Base-by-base conservation (phyloP, 2,329 filamentous ascomycete species). In the Dactylellina sp. region DNA sequence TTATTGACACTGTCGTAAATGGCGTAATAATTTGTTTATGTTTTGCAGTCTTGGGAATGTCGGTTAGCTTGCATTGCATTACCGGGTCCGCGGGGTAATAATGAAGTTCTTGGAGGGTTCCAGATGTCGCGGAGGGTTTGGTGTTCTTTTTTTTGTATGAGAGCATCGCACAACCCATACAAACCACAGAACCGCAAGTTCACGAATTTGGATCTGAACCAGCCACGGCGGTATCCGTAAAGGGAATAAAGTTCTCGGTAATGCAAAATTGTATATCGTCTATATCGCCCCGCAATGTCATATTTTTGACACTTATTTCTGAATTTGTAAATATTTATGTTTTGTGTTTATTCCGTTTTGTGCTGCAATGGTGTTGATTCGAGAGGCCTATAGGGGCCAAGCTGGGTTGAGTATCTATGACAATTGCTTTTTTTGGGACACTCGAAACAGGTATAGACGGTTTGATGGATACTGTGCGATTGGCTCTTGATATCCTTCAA, bases 41-140 rank as follows among this genome's bases (percentile, higher is more conserved):
- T 46, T 46, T 46, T 46, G 42, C 42, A 22, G 42, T 46, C 42
- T 46, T 22, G 42, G n/a, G 16, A 7, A 46, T 18, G 18, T 46
- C 42, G 18, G 42, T 46, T 32, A 32, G 28, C 28, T 32, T 32
- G 9, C 28, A 32, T 32, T 32, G 28, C 28, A 32, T 32, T 32
- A 32, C 28, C 28, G 42, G 42, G 42, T 46, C 42, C 42, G 39
- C 42, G n/a, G n/a, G 42, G 42, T 46, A 22, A 50, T 47, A 24
- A 22, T 47, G 20, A 12, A 5, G 44, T 42, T 42, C 16, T 14
- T 14, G 11, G 12, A n/a, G 39, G 14, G 6, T 37, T 42, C 39
- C 12, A 6, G 39, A 42, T n/a, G 12, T 42, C 16, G 39, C 39
- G 39, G 39, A 42, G 11, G 14, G 4, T 42, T 42, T 42, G 11